Evolutionary conservation across 768 basidiomycete species (phyloP).

Genomic region (Boletus reticulatus): DNA sequence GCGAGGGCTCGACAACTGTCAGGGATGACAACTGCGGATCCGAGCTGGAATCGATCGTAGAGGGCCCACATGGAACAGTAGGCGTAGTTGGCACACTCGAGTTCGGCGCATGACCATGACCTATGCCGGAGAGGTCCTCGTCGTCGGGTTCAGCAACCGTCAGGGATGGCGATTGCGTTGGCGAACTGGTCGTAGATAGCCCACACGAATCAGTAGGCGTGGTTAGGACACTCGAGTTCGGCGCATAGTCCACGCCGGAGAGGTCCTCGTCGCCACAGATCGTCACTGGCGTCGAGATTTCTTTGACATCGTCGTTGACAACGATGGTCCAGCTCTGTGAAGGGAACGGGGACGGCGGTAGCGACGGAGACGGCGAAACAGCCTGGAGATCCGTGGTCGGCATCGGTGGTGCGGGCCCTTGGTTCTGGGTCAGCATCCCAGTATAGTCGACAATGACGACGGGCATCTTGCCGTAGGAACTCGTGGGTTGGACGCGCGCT

Average conservation of each 20-base stretch:
- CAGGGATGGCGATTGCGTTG: background rate
- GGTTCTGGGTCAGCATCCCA: background rate
- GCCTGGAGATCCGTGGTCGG: background rate
- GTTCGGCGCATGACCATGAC: too few species aligned
- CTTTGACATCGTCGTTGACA: background rate
- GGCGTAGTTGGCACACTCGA: background rate
- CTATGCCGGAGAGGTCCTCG: too few species aligned
- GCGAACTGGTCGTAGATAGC: background rate
- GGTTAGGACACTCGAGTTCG: too few species aligned
- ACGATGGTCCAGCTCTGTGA: conserved; percentile 7
- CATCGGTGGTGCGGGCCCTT: background rate
- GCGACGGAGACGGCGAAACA: background rate
- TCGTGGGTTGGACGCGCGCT: background rate
- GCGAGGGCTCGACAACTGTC: too few species aligned
- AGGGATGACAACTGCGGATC: background rate
- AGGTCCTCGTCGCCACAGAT: background rate
- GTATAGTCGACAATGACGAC: background rate
- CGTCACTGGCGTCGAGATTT: background rate
- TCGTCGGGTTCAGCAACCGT: background rate
- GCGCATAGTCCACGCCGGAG: too few species aligned
- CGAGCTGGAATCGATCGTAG: background rate
- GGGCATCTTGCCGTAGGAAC: background rate
- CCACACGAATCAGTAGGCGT: background rate
- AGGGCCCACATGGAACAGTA: background rate
- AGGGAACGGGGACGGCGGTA: background rate